A percentile compares a stretch with the other conserved stretches of the same genome.
These are phyloP conservation scores for Cladorrhinum sp. DNA, from an alignment of 2,329 filamentous ascomycete species.

Conservation along the genomic window DNA sequence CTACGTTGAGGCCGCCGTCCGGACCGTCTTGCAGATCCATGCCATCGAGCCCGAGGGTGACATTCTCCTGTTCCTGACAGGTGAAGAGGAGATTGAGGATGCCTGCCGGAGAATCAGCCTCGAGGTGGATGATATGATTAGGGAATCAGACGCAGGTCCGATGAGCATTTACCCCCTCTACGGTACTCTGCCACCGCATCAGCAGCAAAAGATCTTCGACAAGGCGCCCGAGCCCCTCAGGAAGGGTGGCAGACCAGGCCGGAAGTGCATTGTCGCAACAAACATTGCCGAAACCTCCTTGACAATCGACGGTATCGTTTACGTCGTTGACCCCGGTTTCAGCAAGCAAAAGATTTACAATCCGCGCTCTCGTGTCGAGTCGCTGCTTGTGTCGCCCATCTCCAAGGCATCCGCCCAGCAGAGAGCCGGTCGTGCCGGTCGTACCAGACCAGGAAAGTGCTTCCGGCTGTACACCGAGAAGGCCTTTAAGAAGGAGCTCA, in stretches of 20 bases:
- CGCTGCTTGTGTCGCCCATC: constrained; percentile 73
- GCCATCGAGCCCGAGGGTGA: constrained; percentile 90
- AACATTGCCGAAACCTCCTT: constrained; percentile 98
- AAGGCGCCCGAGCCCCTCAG: constrained; percentile 72
- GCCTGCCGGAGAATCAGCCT: constrained; percentile 86
- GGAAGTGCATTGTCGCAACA: constrained; percentile 90
- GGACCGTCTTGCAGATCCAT: constrained; percentile 95
- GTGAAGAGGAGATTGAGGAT: constrained; percentile 98
- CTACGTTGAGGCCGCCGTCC: constrained; percentile 91
- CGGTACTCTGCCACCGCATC: constrained; percentile 83
- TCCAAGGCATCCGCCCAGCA: constrained; percentile 94
- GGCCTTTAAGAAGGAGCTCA: constrained; percentile 96
- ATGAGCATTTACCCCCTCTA: constrained; percentile 91
- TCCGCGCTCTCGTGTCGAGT: constrained; percentile 80
- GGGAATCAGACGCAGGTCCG: constrained; percentile 88
- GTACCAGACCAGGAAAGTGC: constrained; percentile 88
- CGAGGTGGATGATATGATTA: constrained; percentile 85
- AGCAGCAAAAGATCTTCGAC: constrained; percentile 95
- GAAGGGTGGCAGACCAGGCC: constrained; percentile 78
- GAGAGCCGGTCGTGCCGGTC: constrained; percentile 82
- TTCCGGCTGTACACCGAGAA: constrained; percentile 90
- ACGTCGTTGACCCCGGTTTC: constrained; percentile 86
- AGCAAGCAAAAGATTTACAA: constrained; percentile 88
- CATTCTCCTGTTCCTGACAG: constrained; percentile 90
- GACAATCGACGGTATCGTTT: constrained; percentile 94